A percentile compares a stretch with the other conserved stretches of the same genome.
Conservation (phyloP, 352 stramenopile genomes). For the Blastocystis sp. region DNA sequence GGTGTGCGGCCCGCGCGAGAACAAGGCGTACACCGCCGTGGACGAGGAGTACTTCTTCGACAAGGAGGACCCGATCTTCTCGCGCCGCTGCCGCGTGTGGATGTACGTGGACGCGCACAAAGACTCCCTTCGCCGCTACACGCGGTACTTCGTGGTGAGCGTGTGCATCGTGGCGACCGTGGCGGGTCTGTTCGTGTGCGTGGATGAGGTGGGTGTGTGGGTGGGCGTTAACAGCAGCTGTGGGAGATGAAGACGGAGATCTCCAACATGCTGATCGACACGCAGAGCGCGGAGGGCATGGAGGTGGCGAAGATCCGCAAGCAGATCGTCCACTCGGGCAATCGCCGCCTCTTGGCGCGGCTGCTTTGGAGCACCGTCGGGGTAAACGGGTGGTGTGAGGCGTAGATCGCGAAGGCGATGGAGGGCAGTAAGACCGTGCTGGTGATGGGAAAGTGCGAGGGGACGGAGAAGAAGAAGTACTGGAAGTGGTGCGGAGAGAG, state of each 20-base stretch:
- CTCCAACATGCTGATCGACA: constrained; percentile 37
- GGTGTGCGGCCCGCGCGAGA: not conserved
- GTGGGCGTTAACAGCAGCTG: not conserved
- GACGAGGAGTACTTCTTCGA: constrained; percentile 12
- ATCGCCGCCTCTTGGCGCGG: not conserved
- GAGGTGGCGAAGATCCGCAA: not conserved
- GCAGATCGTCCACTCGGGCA: constrained; percentile 6
- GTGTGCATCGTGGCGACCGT: not conserved
- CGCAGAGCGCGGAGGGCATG: not conserved
- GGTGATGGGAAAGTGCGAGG: not conserved
- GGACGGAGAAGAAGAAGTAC: not conserved
- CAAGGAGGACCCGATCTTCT: not conserved
- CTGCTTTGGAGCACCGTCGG: constrained; percentile 14
- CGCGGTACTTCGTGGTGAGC: not conserved
- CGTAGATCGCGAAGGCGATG: not conserved
- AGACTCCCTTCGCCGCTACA: not conserved
- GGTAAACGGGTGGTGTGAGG: not conserved
- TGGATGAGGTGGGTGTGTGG: not conserved
- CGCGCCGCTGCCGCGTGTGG: not conserved
- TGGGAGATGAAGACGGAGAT: constrained; percentile 20
- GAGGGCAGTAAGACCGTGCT: not conserved
- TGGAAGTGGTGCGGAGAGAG: not conserved
- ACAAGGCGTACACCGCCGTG: not conserved
- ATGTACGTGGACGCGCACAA: not conserved
- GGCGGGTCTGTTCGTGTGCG: not conserved